Conservation (phyloP, 1,284 basidiomycete genomes). For the Rhodotorula sp. region DNA sequence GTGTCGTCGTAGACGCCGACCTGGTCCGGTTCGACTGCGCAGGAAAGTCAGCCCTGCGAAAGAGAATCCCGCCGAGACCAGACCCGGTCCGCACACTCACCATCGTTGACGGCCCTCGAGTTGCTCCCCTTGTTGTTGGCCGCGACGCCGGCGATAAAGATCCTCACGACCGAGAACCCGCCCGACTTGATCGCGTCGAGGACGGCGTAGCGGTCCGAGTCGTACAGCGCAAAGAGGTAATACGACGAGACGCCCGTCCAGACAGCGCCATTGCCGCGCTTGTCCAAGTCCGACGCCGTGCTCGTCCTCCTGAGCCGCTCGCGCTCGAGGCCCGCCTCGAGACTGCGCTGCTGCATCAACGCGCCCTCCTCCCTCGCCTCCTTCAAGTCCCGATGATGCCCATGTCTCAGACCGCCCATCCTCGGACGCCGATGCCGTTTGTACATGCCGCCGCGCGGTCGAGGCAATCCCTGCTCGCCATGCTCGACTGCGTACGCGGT, state of each 20-base stretch:
- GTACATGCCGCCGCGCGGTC: background rate
- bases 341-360: background rate
- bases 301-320: background rate
- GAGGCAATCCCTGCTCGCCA: background rate
- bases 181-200: conserved; percentile 43
- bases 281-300: background rate
- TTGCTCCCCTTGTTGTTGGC: conserved; percentile 43
- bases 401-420: background rate
- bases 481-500: background rate
- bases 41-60: background rate
- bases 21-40: conserved; percentile 48
- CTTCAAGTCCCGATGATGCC: background rate
- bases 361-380: conserved; percentile 2
- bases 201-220: conserved; percentile 36
- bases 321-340: background rate
- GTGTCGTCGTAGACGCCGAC: conserved; percentile 54
- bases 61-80: background rate
- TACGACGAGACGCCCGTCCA: conserved; percentile 45
- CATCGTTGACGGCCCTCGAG: conserved; percentile 27
- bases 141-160: conserved; percentile 41
- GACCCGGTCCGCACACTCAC: conserved; percentile 5
- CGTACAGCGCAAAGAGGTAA: conserved; percentile 42
- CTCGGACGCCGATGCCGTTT: conserved; percentile 1
- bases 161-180: conserved; percentile 44
- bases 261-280: conserved; percentile 7